Conservation (phyloP, 228 moss, liverwort and hornwort species). For the Sphagnum fallax region DNA sequence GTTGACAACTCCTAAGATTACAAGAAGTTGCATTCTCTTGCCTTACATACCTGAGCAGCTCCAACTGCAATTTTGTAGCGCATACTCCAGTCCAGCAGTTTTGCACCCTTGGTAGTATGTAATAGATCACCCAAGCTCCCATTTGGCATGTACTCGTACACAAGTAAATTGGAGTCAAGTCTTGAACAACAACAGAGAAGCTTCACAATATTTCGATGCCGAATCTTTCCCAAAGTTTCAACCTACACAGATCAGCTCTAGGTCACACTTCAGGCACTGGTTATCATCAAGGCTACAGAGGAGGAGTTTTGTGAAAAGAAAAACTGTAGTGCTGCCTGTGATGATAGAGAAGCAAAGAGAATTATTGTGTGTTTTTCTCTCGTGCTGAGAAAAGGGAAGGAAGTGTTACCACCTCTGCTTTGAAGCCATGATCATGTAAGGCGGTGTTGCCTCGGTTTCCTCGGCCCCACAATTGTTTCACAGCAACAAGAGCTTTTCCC, state of each 20-base stretch:
- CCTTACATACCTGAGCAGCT: conserved; percentile 44
- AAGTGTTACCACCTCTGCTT: conserved; percentile 38
- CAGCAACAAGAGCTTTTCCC: conserved; percentile 36
- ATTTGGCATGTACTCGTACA: conserved; percentile 87
- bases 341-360: no score
- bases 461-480: conserved; percentile 45
- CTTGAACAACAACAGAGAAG: conserved; percentile 76
- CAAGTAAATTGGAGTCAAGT: conserved; percentile 59
- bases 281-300: not conserved
- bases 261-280: not conserved
- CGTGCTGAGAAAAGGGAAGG: no score
- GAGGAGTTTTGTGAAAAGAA: not conserved
- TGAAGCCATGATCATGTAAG: conserved; percentile 40
- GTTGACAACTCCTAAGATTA: no score
- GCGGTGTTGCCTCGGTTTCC: conserved; percentile 15
- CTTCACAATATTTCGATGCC: conserved; percentile 90
- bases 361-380: no score
- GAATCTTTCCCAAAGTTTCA: conserved; percentile 63
- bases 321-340: not conserved
- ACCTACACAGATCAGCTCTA: conserved; percentile 31
- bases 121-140: conserved; percentile 86
- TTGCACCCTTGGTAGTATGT: conserved; percentile 30
- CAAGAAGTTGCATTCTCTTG: no score
- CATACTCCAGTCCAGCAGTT: conserved; percentile 44
- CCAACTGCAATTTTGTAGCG: conserved; percentile 78